phyloP scores from a whole-genome alignment of 768 basidiomycete species.

The Amyloporia xantha region DNA sequence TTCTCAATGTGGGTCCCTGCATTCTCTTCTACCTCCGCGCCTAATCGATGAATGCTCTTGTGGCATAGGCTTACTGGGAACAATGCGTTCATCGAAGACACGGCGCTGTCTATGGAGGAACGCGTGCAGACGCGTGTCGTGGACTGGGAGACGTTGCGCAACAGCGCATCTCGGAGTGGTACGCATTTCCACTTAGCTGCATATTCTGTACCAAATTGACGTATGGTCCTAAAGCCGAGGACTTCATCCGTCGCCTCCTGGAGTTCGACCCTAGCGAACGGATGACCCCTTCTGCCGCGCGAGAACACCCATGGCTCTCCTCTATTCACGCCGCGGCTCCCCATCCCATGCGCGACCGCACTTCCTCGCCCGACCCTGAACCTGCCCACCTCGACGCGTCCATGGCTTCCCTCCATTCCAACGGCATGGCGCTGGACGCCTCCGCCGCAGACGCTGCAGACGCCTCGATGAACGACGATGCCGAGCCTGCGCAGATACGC shows the following conservation, averaged over 20 bases:
- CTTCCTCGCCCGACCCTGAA: constrained; percentile 6
- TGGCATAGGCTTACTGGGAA: constrained; percentile 62
- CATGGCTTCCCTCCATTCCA: constrained; percentile 9
- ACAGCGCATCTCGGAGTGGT: constrained; percentile 4
- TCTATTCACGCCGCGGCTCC: neutral
- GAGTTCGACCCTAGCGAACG: constrained; percentile 55
- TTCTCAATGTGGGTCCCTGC: constrained; percentile 70
- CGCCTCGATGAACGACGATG: constrained; percentile 7
- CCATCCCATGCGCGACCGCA: constrained; percentile 4
- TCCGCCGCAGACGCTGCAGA: neutral
- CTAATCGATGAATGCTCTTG: neutral
- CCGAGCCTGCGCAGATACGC: neutral
- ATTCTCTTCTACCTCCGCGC: neutral
- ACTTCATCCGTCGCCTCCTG: constrained; percentile 66
- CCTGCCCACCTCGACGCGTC: constrained; percentile 10
- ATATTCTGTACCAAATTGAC: neutral
- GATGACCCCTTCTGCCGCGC: constrained; percentile 66
- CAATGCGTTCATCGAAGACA: constrained; percentile 78
- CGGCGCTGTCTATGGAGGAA: constrained; percentile 48
- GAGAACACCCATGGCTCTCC: constrained; percentile 72
- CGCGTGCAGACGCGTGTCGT: constrained; percentile 53
- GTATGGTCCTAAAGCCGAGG: constrained; percentile 35
- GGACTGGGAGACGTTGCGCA: constrained; percentile 50
- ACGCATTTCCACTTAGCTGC: neutral
- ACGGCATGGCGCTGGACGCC: neutral